These are phyloP conservation scores for Globisporangium lucens DNA, from an alignment of 352 stramenopile species.

Conservation along the genomic window DNA sequence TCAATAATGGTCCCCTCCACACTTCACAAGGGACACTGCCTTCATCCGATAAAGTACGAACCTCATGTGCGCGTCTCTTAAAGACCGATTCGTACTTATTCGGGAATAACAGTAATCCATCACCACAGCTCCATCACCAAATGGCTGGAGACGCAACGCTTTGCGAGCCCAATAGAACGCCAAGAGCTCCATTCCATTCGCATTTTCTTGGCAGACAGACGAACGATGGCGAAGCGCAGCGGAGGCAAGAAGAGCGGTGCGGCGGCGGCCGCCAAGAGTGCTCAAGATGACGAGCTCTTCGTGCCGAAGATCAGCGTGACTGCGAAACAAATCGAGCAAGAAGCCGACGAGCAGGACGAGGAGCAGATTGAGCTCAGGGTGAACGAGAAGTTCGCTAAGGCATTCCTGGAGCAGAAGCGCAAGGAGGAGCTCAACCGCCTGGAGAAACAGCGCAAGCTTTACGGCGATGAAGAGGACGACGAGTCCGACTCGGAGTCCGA, in stretches of 20 bases:
- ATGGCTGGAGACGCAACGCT: constrained; percentile 14
- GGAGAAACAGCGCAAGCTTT: constrained; percentile 35
- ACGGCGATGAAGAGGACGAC: constrained; percentile 29
- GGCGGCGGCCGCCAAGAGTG: not conserved
- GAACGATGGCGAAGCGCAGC: constrained; percentile 15
- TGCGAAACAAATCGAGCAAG: not conserved
- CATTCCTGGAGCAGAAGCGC: constrained; percentile 73
- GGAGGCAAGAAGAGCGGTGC: constrained; percentile 12
- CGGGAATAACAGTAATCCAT: not conserved
- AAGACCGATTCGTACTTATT: not conserved
- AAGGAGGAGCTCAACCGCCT: constrained; percentile 75
- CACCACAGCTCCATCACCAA: not conserved
- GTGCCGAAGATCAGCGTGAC: constrained; percentile 26
- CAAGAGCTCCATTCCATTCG: constrained; percentile 4
- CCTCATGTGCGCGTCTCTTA: not conserved
- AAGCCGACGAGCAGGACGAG: constrained; percentile 14
- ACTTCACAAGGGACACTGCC: not conserved
- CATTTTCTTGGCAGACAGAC: not conserved
- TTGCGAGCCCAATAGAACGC: not conserved
- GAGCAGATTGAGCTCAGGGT: constrained; percentile 55
- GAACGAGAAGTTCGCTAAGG: constrained; percentile 74
- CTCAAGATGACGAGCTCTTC: constrained; percentile 31
- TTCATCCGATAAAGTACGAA: constrained; percentile 4
- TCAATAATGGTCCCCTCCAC: not conserved
- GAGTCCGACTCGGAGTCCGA: constrained; percentile 74